phyloP scores from a whole-genome alignment of 2,329 filamentous ascomycete genomes.

The Ceratocystis colombiana region DNA sequence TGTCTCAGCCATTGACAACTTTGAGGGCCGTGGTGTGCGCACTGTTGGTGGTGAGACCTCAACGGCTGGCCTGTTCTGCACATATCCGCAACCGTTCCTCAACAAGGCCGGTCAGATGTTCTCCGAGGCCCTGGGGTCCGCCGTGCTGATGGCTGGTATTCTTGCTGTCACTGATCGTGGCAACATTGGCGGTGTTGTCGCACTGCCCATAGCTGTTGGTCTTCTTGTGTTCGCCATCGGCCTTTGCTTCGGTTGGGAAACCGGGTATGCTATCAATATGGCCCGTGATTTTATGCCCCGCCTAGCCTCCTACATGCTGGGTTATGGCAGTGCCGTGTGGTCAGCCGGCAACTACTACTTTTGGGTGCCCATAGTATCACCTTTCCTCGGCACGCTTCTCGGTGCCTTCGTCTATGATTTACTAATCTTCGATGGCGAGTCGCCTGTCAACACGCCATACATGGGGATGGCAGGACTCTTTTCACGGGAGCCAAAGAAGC shows the following conservation, averaged over 20 bases:
- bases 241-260: conserved; percentile 65
- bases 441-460: conserved; percentile 57
- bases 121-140: conserved; percentile 58
- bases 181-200: conserved; percentile 46
- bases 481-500: conserved; percentile 30
- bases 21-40: conserved; percentile 50
- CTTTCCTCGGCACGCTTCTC: conserved; percentile 53
- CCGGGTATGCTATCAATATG: conserved; percentile 64
- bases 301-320: conserved; percentile 55
- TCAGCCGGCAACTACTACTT: conserved; percentile 60
- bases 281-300: conserved; percentile 63
- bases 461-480: conserved; percentile 49
- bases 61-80: conserved; percentile 62
- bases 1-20: conserved; percentile 51
- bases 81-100: conserved; percentile 58
- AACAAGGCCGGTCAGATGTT: conserved; percentile 53
- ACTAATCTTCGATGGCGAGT: conserved; percentile 60
- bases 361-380: conserved; percentile 65
- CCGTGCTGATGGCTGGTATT: conserved; percentile 61
- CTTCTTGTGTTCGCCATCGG: conserved; percentile 61
- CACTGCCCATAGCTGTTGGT: conserved; percentile 28
- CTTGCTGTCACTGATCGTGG: conserved; percentile 54
- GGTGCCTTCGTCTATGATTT: conserved; percentile 58
- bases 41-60: conserved; percentile 51
- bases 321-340: conserved; percentile 60